Evolutionary conservation across 1,139 yeast genomes (phyloP), one percentile per base, ranked within the genome.

Genomic region (Zygosaccharomyces pseudobailii): DNA sequence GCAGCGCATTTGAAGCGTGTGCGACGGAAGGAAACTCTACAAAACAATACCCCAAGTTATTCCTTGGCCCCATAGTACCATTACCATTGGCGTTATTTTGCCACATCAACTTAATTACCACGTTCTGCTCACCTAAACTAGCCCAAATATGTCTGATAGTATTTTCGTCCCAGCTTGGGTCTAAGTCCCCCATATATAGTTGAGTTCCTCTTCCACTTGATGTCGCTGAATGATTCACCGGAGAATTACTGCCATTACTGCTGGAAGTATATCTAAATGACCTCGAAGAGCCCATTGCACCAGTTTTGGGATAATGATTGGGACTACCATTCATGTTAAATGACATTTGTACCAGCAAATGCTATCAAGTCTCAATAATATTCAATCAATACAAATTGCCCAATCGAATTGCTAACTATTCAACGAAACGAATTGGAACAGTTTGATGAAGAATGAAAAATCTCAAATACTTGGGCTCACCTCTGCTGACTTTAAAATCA

Each of bases 11-110:
- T 47, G 81, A 78, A 1, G 90, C 89, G 60, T 80, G 86, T 43
- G 78, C 80, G 58, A 73, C 73, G 42, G 75, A 69, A 50, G 78
- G 80, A 60, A 84, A 84, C 55, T 84, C 86, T 30, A 84, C 75
- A 60, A 84, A 84, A 61, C 92, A 84, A 63, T 84, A 84, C 3
- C 92, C 90, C 6, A 84, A 79, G 61, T 82, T 85, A n/a, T 63
- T 63, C 22, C 43, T 44, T 19, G 41, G 40, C 9, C 48, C 53
- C 32, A 40, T 44, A 19, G 43, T 25, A 20, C 66, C 59, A 40
- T 57, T 62, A 37, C 61, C 51, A 34, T 62, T 52, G 5, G 66
- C 63, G 36, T 46, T 36, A 13, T 45, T 49, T 39, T 55, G 58
- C 53, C 72, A 76, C 57, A 80, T 80, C 52, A 81, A 65, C 55